Conservation (phyloP, 345 rosid genomes). For the Hibiscus mutabilis region DNA sequence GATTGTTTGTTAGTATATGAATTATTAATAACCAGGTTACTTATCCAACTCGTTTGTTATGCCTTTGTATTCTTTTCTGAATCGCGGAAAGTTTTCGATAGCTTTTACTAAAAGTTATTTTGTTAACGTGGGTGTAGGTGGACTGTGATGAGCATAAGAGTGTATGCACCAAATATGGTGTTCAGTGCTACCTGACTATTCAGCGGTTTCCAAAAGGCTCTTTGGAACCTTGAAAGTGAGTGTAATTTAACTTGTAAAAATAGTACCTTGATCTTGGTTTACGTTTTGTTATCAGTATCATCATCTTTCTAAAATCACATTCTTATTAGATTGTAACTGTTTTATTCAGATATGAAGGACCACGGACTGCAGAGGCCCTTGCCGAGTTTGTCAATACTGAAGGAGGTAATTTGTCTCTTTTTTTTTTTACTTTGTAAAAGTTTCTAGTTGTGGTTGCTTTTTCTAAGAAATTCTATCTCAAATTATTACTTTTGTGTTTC, state of each 20-base stretch:
- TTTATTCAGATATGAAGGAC: constrained; percentile 69
- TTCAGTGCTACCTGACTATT: constrained; percentile 82
- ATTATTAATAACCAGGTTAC: too few species aligned
- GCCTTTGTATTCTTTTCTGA: neutral
- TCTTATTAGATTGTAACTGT: neutral
- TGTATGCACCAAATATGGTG: constrained; percentile 80
- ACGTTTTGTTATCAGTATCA: too few species aligned
- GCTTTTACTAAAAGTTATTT: neutral
- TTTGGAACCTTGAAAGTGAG: constrained; percentile 85
- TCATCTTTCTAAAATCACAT: neutral
- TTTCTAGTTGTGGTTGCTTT: neutral
- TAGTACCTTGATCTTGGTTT: neutral
- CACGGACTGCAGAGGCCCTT: constrained; percentile 76
- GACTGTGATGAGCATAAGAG: constrained; percentile 96
- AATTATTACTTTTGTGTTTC: neutral
- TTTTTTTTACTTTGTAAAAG: neutral
- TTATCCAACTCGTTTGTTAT: neutral
- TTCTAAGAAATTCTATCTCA: neutral
- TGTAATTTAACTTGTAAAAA: neutral
- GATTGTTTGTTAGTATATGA: neutral
- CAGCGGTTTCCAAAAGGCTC: constrained; percentile 97
- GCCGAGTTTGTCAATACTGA: constrained; percentile 81
- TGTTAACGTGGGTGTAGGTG: constrained; percentile 47
- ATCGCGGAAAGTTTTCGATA: neutral
- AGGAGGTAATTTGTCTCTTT: constrained; percentile 50